Evolutionary conservation across 2,329 filamentous ascomycete genomes (phyloP).

Genomic region (Sphaerostilbella broomeana): DNA sequence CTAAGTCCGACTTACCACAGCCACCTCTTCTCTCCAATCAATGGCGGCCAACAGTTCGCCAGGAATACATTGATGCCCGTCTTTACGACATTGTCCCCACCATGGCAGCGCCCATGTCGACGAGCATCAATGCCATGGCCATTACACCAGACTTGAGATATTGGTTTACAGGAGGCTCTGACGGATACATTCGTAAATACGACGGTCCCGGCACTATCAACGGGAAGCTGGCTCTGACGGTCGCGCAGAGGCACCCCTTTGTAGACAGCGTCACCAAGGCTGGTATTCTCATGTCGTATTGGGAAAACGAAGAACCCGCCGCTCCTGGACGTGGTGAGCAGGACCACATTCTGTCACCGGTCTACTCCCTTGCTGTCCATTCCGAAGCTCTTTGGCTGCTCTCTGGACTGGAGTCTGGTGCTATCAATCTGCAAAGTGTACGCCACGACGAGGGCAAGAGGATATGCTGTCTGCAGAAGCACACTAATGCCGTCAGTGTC

Average conservation of each 20-base stretch:
- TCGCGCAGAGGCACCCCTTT: conserved; percentile 92
- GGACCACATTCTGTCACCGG: conserved; percentile 69
- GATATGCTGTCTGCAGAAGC: conserved; percentile 72
- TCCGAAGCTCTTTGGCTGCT: conserved; percentile 86
- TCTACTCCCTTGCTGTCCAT: conserved; percentile 90
- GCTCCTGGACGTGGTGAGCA: conserved; percentile 38
- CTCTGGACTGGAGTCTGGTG: conserved; percentile 82
- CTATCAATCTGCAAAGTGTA: conserved; percentile 88
- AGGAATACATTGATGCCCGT: conserved; percentile 70
- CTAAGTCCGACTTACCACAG: conserved; percentile 25
- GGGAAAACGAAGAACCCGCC: conserved; percentile 86
- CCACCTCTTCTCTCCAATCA: conserved; percentile 16
- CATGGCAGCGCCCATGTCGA: conserved; percentile 92
- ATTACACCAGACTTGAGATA: conserved; percentile 91
- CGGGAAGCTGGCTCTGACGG: conserved; percentile 85
- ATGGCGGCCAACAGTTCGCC: conserved; percentile 56
- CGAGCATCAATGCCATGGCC: conserved; percentile 87
- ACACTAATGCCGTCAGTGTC: conserved; percentile 88
- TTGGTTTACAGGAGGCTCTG: conserved; percentile 88
- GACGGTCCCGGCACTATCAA: conserved; percentile 95
- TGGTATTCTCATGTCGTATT: conserved; percentile 90
- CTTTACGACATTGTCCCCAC: conserved; percentile 95
- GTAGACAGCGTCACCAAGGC: conserved; percentile 97
- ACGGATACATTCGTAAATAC: conserved; percentile 95
- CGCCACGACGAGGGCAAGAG: conserved; percentile 91